Conservation (phyloP, 352 stramenopile species). For the Pythium aphanidermatum region DNA sequence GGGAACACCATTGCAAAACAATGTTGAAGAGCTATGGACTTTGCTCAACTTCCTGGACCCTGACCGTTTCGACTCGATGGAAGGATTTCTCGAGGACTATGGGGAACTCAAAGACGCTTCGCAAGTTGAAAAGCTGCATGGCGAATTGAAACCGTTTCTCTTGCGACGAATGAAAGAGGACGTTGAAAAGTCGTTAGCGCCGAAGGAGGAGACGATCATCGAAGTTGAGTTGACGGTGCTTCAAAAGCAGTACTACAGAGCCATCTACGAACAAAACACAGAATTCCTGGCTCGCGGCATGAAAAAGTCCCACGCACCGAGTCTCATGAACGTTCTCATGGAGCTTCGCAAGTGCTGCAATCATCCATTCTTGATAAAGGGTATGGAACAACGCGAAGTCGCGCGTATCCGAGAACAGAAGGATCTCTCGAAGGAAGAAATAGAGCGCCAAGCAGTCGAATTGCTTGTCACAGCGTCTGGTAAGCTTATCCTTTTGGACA, state of each 20-base stretch:
- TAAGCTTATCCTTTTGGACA: constrained; percentile 99
- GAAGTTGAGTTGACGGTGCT: constrained; percentile 89
- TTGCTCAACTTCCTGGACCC: constrained; percentile 98
- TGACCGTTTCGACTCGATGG: constrained; percentile 90
- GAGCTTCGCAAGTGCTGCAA: constrained; percentile 95
- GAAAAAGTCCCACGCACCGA: constrained; percentile 68
- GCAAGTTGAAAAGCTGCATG: constrained; percentile 85
- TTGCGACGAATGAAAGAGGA: constrained; percentile 88
- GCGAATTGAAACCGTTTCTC: constrained; percentile 79
- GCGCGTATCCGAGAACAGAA: constrained; percentile 52
- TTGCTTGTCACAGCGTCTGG: constrained; percentile 93
- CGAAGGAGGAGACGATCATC: constrained; percentile 88
- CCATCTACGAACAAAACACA: constrained; percentile 92
- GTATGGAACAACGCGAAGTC: constrained; percentile 79
- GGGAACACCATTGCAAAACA: constrained; percentile 89
- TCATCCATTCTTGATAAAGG: constrained; percentile 91
- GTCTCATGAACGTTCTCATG: constrained; percentile 91
- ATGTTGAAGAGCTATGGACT: constrained; percentile 94
- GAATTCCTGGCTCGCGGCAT: constrained; percentile 80
- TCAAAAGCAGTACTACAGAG: constrained; percentile 89
- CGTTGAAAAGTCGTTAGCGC: constrained; percentile 83
- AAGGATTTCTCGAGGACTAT: constrained; percentile 93
- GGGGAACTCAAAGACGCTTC: constrained; percentile 89
- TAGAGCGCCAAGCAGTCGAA: constrained; percentile 65
- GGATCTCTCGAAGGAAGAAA: constrained; percentile 36